Base-by-base conservation (phyloP, 768 basidiomycete genomes). In the Russula olivacea region DNA sequence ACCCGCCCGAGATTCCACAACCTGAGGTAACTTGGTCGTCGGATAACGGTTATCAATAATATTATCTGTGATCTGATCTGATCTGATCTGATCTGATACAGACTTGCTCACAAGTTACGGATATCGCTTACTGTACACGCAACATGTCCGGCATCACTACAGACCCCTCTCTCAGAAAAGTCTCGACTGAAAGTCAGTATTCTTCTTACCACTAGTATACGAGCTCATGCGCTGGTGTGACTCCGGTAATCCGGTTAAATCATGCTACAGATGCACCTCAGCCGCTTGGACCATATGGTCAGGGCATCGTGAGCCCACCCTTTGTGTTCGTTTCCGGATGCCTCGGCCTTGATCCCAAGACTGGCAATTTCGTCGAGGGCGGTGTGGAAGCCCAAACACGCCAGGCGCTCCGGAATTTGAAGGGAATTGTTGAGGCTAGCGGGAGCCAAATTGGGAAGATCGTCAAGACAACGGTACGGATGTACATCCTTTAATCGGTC, bases 271-370 rank as follows among this genome's bases (percentile, higher is more conserved):
- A 80, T 70, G 90, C 91, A 7, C 84, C 91, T 0, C 80, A 83
- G 19, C 89, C 91, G 0, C 83, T 93, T 64, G 91, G 91, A 0
- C 93, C 93, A 34, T 96, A 96, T 76, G 85, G 84, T 1, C 90
- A 96, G 77, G 95, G 86, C 4, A 83, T 94, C 76, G 89, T 88
- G 71, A 80, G 82, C 56, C 89, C 89, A 56, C 84, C 90, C 68
- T 81, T 93, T 61, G 83, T 98, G 67, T 99, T 96, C 76, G 80
- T 86, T 51, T 95, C 93, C 2, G 96, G 96, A 52, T 89, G 87
- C 72, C 88, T 98, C 70, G 88, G 92, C 2, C 78, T 97, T 60
- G 83, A 89, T 71, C 89, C 93, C 12, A 70, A 76, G 34, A 84
- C 84, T 14, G 85, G 83, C 74, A 77, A 86, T 69, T 76, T 95